Evolutionary conservation across 768 basidiomycete species (phyloP).

Genomic region (Russula sp.): DNA sequence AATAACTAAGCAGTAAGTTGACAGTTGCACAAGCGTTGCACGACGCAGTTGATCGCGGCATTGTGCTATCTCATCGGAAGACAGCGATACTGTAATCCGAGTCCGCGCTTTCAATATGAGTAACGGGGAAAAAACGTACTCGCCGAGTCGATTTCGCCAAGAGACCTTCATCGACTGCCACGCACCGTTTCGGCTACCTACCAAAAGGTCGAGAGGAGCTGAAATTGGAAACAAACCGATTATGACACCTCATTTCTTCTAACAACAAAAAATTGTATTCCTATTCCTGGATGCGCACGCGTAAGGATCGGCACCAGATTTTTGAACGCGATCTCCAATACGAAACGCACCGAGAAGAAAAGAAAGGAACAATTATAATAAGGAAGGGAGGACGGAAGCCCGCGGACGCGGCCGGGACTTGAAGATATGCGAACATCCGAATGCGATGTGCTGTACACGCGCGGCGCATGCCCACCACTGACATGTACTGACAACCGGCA

Average conservation of each 20-base stretch:
- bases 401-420: neutral
- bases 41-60: too few species aligned
- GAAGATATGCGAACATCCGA: neutral
- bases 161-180: neutral
- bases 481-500: neutral
- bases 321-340: neutral
- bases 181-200: neutral
- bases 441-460: too few species aligned
- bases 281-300: too few species aligned
- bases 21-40: too few species aligned
- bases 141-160: neutral
- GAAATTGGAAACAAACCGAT: neutral
- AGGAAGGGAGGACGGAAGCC: neutral
- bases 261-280: neutral
- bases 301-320: neutral
- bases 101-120: neutral
- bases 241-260: neutral
- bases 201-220: neutral
- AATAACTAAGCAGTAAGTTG: too few species aligned
- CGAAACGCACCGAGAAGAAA: neutral
- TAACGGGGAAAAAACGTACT: neutral
- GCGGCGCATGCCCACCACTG: too few species aligned
- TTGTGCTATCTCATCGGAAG: too few species aligned
- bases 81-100: neutral
- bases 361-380: neutral